Evolutionary conservation across 2,329 filamentous ascomycete genomes (phyloP).

Genomic region (Penicillium sp.): DNA sequence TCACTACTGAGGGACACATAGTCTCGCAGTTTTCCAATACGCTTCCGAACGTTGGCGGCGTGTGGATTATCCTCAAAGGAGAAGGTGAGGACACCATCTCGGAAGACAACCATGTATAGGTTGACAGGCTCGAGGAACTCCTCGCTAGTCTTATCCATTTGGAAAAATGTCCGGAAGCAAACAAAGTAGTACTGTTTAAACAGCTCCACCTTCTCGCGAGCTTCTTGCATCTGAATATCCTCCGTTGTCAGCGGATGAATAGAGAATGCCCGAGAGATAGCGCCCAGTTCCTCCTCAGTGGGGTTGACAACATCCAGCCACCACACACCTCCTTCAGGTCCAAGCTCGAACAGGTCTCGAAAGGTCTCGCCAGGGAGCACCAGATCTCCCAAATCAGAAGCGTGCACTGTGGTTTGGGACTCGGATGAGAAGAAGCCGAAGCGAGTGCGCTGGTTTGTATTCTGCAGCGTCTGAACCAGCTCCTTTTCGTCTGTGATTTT

Average conservation of each 20-base stretch:
- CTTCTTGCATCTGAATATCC: conserved; percentile 92
- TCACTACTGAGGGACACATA: conserved; percentile 93
- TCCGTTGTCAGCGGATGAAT: conserved; percentile 94
- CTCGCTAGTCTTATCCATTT: conserved; percentile 71
- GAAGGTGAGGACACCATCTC: conserved; percentile 91
- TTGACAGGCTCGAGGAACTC: conserved; percentile 92
- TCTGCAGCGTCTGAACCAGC: conserved; percentile 34
- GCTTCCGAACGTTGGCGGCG: conserved; percentile 80
- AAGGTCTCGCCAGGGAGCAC: conserved; percentile 87
- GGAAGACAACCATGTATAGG: conserved; percentile 94
- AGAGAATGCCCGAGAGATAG: conserved; percentile 88
- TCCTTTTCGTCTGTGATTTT: conserved; percentile 35
- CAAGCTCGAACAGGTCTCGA: conserved; percentile 75
- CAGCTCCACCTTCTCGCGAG: conserved; percentile 95
- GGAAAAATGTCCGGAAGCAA: conserved; percentile 90
- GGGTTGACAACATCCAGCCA: conserved; percentile 95
- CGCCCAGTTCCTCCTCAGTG: conserved; percentile 79
- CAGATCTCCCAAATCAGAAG: conserved; percentile 80
- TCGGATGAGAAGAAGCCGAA: conserved; percentile 98
- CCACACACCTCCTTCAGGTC: conserved; percentile 79
- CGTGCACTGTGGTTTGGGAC: conserved; percentile 88
- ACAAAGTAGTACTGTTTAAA: conserved; percentile 98
- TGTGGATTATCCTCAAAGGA: conserved; percentile 86
- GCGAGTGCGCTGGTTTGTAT: conserved; percentile 64
- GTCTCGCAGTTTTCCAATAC: conserved; percentile 88